phyloP scores from a whole-genome alignment of 345 rosid genomes.

The Diplotaxis tenuifolia region DNA sequence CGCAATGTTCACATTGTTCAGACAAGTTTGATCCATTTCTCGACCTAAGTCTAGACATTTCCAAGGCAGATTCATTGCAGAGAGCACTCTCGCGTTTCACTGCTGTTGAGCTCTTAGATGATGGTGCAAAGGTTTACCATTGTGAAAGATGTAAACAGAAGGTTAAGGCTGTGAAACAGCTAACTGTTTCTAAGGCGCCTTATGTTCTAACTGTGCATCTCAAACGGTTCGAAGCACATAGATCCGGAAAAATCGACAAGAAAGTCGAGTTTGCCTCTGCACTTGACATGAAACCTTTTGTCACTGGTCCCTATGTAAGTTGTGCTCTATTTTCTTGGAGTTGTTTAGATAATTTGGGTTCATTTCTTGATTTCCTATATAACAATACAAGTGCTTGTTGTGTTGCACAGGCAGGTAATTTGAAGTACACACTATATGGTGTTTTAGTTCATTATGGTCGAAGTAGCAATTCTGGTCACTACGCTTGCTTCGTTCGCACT shows the following conservation, averaged over 20 bases:
- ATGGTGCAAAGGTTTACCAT: conserved; percentile 87
- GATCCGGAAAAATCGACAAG: conserved; percentile 75
- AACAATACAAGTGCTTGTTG: conserved; percentile 6
- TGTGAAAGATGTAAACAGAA: conserved; percentile 86
- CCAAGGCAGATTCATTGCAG: conserved; percentile 70
- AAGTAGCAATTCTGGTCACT: conserved; percentile 89
- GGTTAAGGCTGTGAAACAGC: conserved; percentile 81
- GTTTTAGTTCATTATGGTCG: conserved; percentile 90
- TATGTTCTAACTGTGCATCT: conserved; percentile 81
- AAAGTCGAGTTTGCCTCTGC: conserved; percentile 61
- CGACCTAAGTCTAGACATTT: conserved; percentile 88
- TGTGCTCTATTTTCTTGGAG: not conserved
- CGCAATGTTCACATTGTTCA: conserved; percentile 74
- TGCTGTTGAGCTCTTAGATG: conserved; percentile 73
- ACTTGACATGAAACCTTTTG: conserved; percentile 80
- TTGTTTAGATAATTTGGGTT: not conserved
- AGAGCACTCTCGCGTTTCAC: conserved; percentile 78
- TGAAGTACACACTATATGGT: conserved; percentile 91
- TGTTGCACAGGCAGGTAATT: conserved; percentile 69
- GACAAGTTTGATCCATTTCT: conserved; percentile 87
- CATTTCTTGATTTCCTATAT: not conserved
- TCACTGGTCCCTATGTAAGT: conserved; percentile 82
- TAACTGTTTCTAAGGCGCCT: conserved; percentile 84
- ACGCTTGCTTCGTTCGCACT: conserved; percentile 86
- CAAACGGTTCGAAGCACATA: conserved; percentile 78